phyloP scores from a whole-genome alignment of 192 early-diverging fungal genomes.

The Globomyces pollinis-pini region DNA sequence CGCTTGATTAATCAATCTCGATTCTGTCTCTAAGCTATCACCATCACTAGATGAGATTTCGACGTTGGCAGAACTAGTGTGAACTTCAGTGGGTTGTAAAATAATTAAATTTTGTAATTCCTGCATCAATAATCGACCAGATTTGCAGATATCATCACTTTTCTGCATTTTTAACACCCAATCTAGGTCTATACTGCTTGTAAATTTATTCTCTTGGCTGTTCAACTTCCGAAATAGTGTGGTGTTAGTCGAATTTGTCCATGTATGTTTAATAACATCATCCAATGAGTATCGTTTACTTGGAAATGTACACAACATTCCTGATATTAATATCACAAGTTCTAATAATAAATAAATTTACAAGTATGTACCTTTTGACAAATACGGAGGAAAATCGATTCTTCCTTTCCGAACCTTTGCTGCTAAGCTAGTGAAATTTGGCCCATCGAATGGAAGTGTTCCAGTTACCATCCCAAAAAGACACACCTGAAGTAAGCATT shows the following conservation, averaged over 20 bases:
- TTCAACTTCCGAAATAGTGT: not conserved
- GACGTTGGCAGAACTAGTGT: too few species aligned
- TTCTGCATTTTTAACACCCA: not conserved
- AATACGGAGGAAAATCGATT: constrained; percentile 16
- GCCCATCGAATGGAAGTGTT: constrained; percentile 27
- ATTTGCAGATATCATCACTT: not conserved
- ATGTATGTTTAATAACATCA: constrained; percentile 4
- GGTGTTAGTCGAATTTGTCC: constrained; percentile 8
- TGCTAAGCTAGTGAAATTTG: constrained; percentile 13
- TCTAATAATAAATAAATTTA: constrained; percentile 12
- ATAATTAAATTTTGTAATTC: too few species aligned
- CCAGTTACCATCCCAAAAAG: constrained; percentile 26
- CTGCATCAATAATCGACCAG: constrained; percentile 8
- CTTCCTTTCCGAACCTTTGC: constrained; percentile 9
- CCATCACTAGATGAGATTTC: too few species aligned
- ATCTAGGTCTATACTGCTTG: not conserved
- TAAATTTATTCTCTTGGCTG: too few species aligned
- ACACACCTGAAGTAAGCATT: constrained; percentile 18
- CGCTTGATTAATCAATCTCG: too few species aligned
- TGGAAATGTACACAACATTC: constrained; percentile 17
- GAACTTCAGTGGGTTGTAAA: too few species aligned
- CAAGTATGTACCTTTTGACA: constrained; percentile 14
- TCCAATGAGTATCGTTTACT: constrained; percentile 4
- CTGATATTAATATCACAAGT: constrained; percentile 9
- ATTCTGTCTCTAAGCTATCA: too few species aligned